Percentiles rank a stretch among this genome's conserved stretches.
Evolutionary conservation across 2,329 filamentous ascomycete genomes (phyloP).

Genomic region (Shiraia sp.): DNA sequence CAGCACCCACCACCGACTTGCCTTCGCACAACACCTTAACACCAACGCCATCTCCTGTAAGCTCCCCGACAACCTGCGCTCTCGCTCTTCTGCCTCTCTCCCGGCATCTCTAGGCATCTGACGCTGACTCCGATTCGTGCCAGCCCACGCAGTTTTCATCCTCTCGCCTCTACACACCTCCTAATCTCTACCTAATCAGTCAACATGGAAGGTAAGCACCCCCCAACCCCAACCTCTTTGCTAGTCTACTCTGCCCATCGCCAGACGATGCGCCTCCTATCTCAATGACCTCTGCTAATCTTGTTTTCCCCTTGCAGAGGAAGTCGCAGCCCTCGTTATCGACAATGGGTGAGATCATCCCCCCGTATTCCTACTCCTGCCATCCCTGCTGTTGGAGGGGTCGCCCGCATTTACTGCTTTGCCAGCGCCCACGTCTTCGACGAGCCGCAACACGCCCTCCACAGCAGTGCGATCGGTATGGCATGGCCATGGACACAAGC

Average conservation of each 20-base stretch:
- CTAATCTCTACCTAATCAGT: slow-evolving; percentile 48
- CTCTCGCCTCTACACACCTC: slow-evolving; percentile 35
- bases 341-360: slow-evolving; percentile 96
- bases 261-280: slow-evolving; percentile 21
- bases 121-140: slow-evolving; percentile 35
- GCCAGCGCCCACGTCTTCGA: slow-evolving; percentile 26
- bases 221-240: slow-evolving; percentile 41
- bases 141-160: slow-evolving; percentile 36
- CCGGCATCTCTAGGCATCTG: slow-evolving; percentile 22
- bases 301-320: slow-evolving; percentile 67
- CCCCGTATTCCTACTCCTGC: slow-evolving; percentile 36
- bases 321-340: slow-evolving; percentile 99
- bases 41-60: slow-evolving; percentile 41
- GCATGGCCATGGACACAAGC: slow-evolving; percentile 32
- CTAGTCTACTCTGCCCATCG: slow-evolving; percentile 18
- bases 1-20: slow-evolving; percentile 45
- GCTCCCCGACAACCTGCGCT: slow-evolving; percentile 29
- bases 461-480: slow-evolving; percentile 26
- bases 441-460: slow-evolving; percentile 23
- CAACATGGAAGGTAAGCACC: slow-evolving; percentile 71
- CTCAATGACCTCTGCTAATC: slow-evolving; percentile 44
- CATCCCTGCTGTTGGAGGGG: slow-evolving; percentile 46
- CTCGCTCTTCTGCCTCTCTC: slow-evolving; percentile 30
- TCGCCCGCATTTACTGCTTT: slow-evolving; percentile 34
- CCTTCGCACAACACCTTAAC: slow-evolving; percentile 45